Base-by-base conservation (phyloP, 106 monocot species). In the Triglochin maritima region DNA sequence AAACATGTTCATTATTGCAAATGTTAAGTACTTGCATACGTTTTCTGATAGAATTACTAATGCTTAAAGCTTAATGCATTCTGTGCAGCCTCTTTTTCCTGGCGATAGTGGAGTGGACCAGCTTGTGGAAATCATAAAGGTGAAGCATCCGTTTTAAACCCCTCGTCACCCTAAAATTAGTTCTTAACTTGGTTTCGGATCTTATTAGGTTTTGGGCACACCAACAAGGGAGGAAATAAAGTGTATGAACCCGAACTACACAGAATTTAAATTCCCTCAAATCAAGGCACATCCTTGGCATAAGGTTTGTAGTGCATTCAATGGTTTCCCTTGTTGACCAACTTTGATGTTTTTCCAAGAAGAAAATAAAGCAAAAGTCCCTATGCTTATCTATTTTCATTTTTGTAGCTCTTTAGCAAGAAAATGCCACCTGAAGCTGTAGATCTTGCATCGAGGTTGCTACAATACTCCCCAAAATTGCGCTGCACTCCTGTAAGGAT, bases 111-210 rank as follows among this genome's bases (percentile, higher is more conserved):
- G 76, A 50, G 81, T 82, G 47, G 81, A 79, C 56, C 85, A 86
- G 70, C 74, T 86, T 6, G 85, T 86, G 62, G 81, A 81, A 67
- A 82, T 86, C 66, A 79, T 86, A 29, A 86, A 86, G 85, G 85
- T 85, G 7, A 45, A 7, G 46, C 17, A 8, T 17, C 7, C 9
- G 0, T 7, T 8, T 52, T 52, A 52, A 6, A 52, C 11, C 11
- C 52, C 49, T 42, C 4, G 0, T 63, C 8, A 9, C 46, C 47
- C 10, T 44, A 29, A 29, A 29, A 3, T 63, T 12, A 14, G 4
- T 4, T 9, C 9, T 9, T 62, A 6, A 3, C 29, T 60, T 3
- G 41, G 50, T 42, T 42, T 29, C 29, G 29, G 29, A 9, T 16
- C 17, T 68, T 58, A 3, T 11, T 17, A 71, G 71, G 61, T 72